These are phyloP conservation scores for Solanum bulbocastanum DNA, from an alignment of 257 asterid genomes.

Conservation along the genomic window DNA sequence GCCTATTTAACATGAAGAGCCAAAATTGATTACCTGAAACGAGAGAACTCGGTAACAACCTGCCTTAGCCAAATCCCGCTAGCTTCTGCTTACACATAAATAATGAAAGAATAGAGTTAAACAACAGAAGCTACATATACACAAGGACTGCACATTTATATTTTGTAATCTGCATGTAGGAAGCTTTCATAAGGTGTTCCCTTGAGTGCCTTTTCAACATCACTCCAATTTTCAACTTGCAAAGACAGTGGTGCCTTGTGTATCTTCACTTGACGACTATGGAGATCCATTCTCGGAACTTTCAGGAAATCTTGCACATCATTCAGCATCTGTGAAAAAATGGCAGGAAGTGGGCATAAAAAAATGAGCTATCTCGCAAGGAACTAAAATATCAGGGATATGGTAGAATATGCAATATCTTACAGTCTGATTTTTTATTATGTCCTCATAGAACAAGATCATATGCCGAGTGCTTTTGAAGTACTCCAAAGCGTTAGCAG, in stretches of 20 bases:
- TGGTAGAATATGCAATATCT: conserved; percentile 7
- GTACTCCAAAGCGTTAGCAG: conserved; percentile 44
- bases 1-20: not conserved
- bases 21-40: not conserved
- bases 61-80: conserved; percentile 34
- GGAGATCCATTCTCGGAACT: conserved; percentile 54
- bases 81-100: conserved; percentile 38
- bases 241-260: conserved; percentile 66
- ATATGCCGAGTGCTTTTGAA: conserved; percentile 77
- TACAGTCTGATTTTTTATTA: conserved; percentile 69
- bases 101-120: conserved; percentile 39
- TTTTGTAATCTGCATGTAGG: conserved; percentile 51
- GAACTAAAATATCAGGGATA: not conserved
- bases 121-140: conserved; percentile 23
- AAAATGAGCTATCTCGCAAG: not conserved
- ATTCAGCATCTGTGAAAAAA: conserved; percentile 43
- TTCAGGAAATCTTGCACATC: conserved; percentile 74
- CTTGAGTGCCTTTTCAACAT: conserved; percentile 50
- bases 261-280: conserved; percentile 87
- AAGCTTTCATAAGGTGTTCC: conserved; percentile 66
- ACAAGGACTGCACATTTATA: conserved; percentile 19
- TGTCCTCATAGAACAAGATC: conserved; percentile 77
- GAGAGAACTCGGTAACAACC: not conserved
- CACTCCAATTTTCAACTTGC: conserved; percentile 83
- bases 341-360: not conserved